Base-by-base conservation (phyloP, 805 yeast genomes). In the Maudiozyma bulderi region DNA sequence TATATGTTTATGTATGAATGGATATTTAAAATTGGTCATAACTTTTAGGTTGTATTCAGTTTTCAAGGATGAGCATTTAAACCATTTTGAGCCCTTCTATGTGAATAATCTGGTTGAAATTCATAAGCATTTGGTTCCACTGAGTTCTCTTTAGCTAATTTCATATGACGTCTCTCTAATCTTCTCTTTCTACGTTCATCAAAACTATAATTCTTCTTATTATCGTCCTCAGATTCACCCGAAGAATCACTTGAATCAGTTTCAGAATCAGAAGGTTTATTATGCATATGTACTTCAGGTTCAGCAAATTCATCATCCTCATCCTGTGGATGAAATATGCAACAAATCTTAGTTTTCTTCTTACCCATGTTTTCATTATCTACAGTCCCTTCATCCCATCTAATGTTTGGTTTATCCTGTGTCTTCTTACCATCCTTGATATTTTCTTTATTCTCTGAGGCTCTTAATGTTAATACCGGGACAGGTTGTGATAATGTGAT, bases 341-440 rank as follows among this genome's bases (percentile, higher is more conserved):
- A 86, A 59, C 95, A 86, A n/a, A 86, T 84, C 66, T 91, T 91
- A 10, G 95, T 79, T 62, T 88, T 89, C 71, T 93, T 93, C 70
- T 80, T 86, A 60, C 84, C 77, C 85, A 93, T 73, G 61, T 85
- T 68, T 67, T 91, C 99, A 64, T 91, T 91, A 64, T 91, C 98
- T 5, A 93, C 74, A 3, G 87, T 90, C 43, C 82, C 95, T 37
- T 84, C 86, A 7, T 82, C 73, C 96, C 97, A 91, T 47, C 80
- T 73, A 0, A 91, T 96, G 40, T 77, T 73, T 10, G 80, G 34
- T 31, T 38, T 47, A 5, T 26, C 28, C 3, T n/a, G 14, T 33
- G 20, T 73, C 47, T 74, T 68, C 32, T 35, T 52, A 46, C 26
- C 40, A 13, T 40, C 28, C 52, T 50, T 45, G 31, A 40, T 41